These are phyloP conservation scores for Strobilomyces echinocephalus DNA, from an alignment of 768 basidiomycete species.

Conservation along the genomic window DNA sequence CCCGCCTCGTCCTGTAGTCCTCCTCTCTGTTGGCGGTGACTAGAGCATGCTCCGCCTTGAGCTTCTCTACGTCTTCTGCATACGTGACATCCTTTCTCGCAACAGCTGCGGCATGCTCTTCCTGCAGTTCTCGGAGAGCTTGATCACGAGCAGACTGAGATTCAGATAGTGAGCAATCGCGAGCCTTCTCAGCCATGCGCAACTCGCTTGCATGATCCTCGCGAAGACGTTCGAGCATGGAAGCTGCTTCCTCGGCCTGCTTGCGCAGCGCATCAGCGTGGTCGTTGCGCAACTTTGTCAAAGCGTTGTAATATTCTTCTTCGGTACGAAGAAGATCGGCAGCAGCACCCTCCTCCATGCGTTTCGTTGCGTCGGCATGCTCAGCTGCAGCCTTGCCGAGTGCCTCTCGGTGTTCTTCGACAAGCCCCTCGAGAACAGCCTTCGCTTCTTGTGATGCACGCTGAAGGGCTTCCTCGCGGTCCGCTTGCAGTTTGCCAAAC, in stretches of 20 bases:
- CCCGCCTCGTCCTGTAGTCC: slow-evolving; percentile 43
- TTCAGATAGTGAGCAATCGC: slow-evolving; percentile 69
- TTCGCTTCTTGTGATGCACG: slow-evolving; percentile 53
- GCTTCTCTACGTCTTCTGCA: slow-evolving; percentile 57
- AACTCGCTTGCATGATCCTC: slow-evolving; percentile 75
- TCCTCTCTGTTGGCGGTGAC: slow-evolving; percentile 52
- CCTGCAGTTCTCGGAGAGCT: slow-evolving; percentile 62
- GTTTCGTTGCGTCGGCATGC: slow-evolving; percentile 53
- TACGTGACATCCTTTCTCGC: slow-evolving; percentile 62
- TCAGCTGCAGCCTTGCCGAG: slow-evolving; percentile 46
- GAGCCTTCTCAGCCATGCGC: slow-evolving; percentile 69
- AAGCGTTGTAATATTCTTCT: slow-evolving; percentile 76
- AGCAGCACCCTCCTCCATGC: slow-evolving; percentile 56
- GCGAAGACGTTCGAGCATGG: slow-evolving; percentile 62
- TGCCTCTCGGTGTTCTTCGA: slow-evolving; percentile 50
- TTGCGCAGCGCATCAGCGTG: slow-evolving; percentile 63
- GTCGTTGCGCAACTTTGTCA: slow-evolving; percentile 71
- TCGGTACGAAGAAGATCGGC: slow-evolving; percentile 62
- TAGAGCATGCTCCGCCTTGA: slow-evolving; percentile 60
- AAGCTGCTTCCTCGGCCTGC: slow-evolving; percentile 55
- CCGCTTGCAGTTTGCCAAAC: slow-evolving; percentile 51
- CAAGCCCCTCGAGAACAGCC: slow-evolving; percentile 42
- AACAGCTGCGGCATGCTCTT: slow-evolving; percentile 66
- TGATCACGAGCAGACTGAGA: slow-evolving; percentile 63
- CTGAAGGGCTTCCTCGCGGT: slow-evolving; percentile 52